These are phyloP conservation scores for Alternaria sp. DNA, from an alignment of 2,329 filamentous ascomycete species.

Conservation along the genomic window DNA sequence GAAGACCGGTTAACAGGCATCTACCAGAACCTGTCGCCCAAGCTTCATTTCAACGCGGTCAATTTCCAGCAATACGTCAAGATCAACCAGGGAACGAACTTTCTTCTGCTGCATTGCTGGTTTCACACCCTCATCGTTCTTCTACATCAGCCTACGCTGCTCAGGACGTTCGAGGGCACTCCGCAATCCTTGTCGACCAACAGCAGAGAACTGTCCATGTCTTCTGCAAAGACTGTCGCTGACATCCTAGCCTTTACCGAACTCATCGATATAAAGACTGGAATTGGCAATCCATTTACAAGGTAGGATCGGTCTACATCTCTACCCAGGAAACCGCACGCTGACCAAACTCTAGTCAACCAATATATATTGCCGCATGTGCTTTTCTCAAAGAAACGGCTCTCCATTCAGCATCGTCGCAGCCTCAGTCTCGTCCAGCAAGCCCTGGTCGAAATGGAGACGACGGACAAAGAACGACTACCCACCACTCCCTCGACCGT, in stretches of 20 bases:
- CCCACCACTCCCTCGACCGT: conserved; percentile 14
- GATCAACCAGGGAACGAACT: conserved; percentile 82
- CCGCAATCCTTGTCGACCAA: conserved; percentile 79
- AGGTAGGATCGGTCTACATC: conserved; percentile 40
- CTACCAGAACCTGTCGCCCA: conserved; percentile 76
- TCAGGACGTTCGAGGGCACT: conserved; percentile 76
- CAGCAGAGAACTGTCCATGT: conserved; percentile 83
- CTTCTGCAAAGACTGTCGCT: conserved; percentile 88
- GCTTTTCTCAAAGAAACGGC: conserved; percentile 86
- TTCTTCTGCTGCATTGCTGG: conserved; percentile 87
- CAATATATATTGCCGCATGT: conserved; percentile 90
- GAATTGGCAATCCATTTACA: conserved; percentile 87
- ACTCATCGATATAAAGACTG: conserved; percentile 83
- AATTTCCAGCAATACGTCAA: conserved; percentile 89
- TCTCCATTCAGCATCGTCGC: conserved; percentile 69
- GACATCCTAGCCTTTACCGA: conserved; percentile 89
- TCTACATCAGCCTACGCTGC: conserved; percentile 81
- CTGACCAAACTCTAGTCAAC: conserved; percentile 66
- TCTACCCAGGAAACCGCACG: not conserved
- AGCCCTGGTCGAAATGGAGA: conserved; percentile 19
- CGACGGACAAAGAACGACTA: conserved; percentile 3
- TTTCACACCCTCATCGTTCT: conserved; percentile 87
- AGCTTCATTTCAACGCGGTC: conserved; percentile 81
- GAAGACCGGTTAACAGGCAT: conserved; percentile 78
- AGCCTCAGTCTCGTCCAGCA: conserved; percentile 69